Evolutionary conservation across 2,329 filamentous ascomycete species (phyloP), one percentile per base, ranked within the genome.

Genomic region (Aspergillus phoenicis): DNA sequence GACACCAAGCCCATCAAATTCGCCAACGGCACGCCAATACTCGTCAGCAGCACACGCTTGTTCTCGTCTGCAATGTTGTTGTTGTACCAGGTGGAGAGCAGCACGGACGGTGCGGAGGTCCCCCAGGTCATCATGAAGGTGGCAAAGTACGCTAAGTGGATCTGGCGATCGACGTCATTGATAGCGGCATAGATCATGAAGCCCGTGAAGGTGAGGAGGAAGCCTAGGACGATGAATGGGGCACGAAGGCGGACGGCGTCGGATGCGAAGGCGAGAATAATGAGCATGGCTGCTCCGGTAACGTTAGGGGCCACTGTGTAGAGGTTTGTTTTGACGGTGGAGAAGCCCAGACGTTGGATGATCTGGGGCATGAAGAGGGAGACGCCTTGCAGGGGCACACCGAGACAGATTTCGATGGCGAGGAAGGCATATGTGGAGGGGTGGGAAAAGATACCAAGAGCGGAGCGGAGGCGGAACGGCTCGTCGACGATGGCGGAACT

Each of bases 81-180:
- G 78, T 91, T 93, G 77, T 92, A 93, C 88, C 87, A 89, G 59
- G 86, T 81, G 66, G 87, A 78, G 8, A 77, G 80, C 11, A 93
- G 80, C 8, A 93, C 89, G 0, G 86, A 90, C 0, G 91, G 90
- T 0, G 90, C 89, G 1, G 87, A 88, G 0, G 89, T 91, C 15
- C 90, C 90, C 87, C 89, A 92, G 10, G 87, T 89, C 89, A 93
- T 91, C 88, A 93, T 90, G 74, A 93, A 93, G 58, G 84, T 87
- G 5, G 89, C 89, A 65, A 87, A 92, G 70, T 93, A 93, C 0
- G 89, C 90, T 1, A 91, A 81, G 3, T 83, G 81, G n/a, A 89
- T 73, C 41, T 89, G 79, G 3, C 78, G 68, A 39, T 85, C 73
- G 15, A 91, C 86, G 66, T 88, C 82, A 28, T 85, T 77, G 60